Conservation (phyloP, 169 alveolate genomes). For the Eimeria praecox region DNA sequence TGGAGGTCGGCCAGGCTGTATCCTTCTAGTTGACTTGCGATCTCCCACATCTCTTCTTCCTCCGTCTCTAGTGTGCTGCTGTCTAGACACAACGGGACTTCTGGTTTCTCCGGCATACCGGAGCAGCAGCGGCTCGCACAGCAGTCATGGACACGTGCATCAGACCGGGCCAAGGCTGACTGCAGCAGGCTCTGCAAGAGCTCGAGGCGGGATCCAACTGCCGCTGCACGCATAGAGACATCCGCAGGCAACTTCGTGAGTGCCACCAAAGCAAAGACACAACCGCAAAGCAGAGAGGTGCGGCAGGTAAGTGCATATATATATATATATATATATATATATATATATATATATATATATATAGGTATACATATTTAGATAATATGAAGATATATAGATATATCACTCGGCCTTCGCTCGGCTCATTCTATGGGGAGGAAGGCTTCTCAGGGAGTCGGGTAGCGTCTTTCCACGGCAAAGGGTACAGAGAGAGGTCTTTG, state of each 20-base stretch:
- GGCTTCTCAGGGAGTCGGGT: neutral
- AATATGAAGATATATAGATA: neutral
- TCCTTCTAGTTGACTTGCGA: conserved; percentile 66
- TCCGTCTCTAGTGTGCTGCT: neutral
- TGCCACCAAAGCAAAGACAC: neutral
- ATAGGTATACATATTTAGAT: neutral
- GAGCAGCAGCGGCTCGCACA: neutral
- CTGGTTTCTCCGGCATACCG: neutral
- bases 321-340: neutral
- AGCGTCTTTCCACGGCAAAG: no score
- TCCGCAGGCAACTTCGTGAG: neutral
- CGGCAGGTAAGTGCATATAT: neutral
- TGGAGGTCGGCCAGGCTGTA: conserved; percentile 69
- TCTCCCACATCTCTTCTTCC: conserved; percentile 19
- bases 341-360: neutral
- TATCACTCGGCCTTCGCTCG: neutral
- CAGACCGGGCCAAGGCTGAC: neutral
- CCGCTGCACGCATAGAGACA: conserved; percentile 17
- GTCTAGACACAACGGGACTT: neutral
- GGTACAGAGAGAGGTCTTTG: neutral
- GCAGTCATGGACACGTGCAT: neutral
- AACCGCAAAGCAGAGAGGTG: neutral
- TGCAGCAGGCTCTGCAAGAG: conserved; percentile 37
- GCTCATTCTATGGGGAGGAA: neutral
- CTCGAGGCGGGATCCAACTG: conserved; percentile 46